These are phyloP conservation scores for Aureobasidium sp. DNA, from an alignment of 2,329 filamentous ascomycete species.

Conservation along the genomic window DNA sequence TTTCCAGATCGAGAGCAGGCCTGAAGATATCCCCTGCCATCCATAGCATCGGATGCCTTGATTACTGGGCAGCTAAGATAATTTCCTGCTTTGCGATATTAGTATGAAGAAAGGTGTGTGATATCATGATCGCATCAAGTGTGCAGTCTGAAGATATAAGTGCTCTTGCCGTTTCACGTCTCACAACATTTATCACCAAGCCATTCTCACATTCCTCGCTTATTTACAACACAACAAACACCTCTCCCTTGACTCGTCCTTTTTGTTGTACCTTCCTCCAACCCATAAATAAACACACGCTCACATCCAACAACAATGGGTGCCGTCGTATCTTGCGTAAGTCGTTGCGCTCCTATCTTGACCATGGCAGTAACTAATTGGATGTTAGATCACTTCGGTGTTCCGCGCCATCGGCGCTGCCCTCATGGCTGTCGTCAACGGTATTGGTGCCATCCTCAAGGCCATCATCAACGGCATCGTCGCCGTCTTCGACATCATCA, in stretches of 20 bases:
- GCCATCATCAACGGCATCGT: slow-evolving; percentile 43
- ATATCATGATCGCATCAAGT: slow-evolving; percentile 4
- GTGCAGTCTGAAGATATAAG: not conserved
- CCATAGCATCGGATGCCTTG: slow-evolving; percentile 5
- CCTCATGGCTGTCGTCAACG: slow-evolving; percentile 42
- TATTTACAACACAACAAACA: slow-evolving; percentile 2
- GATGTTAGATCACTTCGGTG: slow-evolving; percentile 33
- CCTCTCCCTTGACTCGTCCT: not conserved
- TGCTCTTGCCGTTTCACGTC: slow-evolving; percentile 11
- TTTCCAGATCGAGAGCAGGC: not conserved
- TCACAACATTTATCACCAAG: slow-evolving; percentile 1
- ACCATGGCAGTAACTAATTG: slow-evolving; percentile 21
- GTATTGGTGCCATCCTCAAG: slow-evolving; percentile 39
- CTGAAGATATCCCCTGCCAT: not conserved
- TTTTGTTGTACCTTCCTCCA: not conserved
- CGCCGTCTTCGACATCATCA: slow-evolving; percentile 42
- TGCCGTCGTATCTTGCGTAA: slow-evolving; percentile 76
- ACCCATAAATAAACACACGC: not conserved
- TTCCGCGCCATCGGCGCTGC: slow-evolving; percentile 41
- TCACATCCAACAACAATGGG: slow-evolving; percentile 52
- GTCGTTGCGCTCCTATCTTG: slow-evolving; percentile 29
- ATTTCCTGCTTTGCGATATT: slow-evolving; percentile 5
- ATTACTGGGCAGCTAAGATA: not conserved
- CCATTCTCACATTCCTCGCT: slow-evolving; percentile 7
- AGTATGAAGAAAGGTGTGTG: not conserved